A percentile compares a stretch with the other conserved stretches of the same genome.
Evolutionary conservation across 2,329 filamentous ascomycete genomes (phyloP).

Genomic region (Fusarium marasasianum): DNA sequence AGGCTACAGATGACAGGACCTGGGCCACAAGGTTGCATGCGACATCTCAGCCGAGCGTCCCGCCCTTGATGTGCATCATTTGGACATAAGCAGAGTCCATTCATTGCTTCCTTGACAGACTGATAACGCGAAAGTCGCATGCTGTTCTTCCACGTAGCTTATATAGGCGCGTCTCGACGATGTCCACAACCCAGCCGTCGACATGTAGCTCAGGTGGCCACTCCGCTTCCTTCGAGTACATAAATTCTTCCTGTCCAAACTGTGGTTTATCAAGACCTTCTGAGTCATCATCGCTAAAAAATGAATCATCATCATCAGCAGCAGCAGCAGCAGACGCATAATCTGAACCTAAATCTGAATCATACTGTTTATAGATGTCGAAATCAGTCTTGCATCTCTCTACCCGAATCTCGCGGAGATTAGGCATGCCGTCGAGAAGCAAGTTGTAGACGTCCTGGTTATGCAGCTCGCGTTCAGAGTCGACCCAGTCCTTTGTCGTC

Average conservation of each 20-base stretch:
- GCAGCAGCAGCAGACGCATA: too few relatives aligned
- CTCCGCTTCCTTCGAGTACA: background rate
- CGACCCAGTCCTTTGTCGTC: accelerated
- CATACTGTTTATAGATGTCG: too few relatives aligned
- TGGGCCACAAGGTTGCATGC: background rate
- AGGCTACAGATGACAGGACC: constrained; percentile 1
- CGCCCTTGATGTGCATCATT: background rate
- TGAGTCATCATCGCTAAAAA: background rate
- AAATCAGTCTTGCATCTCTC: background rate
- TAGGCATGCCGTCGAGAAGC: background rate
- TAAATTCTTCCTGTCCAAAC: background rate
- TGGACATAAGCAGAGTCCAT: background rate
- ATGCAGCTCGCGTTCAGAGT: background rate
- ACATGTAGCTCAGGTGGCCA: background rate
- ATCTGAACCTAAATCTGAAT: background rate
- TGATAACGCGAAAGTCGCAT: background rate
- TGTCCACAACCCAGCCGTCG: background rate
- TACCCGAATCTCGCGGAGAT: constrained; percentile 6
- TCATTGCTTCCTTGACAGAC: background rate
- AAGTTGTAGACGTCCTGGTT: background rate
- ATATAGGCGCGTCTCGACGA: background rate
- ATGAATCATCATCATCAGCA: background rate
- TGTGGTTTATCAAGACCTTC: background rate
- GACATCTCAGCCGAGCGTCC: background rate
- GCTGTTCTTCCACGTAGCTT: background rate